A percentile compares a stretch with the other conserved stretches of the same genome.
These are phyloP conservation scores for Daldinia childiae DNA, from an alignment of 495 filamentous ascomycete species.

Conservation along the genomic window DNA sequence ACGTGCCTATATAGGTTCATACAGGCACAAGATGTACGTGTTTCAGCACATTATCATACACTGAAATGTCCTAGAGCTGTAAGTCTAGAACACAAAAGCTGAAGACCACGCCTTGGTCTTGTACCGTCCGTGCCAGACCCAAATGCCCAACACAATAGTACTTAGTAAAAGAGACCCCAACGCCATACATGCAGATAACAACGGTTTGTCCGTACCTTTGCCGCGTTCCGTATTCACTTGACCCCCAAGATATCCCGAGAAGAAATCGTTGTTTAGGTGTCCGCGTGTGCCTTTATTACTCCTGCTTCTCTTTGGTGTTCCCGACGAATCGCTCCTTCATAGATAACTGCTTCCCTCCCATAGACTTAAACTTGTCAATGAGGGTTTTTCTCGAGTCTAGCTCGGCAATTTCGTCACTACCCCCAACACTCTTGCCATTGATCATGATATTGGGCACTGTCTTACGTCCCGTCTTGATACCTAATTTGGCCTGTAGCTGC, in stretches of 20 bases:
- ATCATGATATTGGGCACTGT: slow-evolving; percentile 95
- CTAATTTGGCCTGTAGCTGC: slow-evolving; percentile 73
- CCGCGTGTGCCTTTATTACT: slow-evolving; percentile 13
- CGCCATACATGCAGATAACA: slow-evolving; percentile 38
- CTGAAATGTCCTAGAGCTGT: slow-evolving; percentile 15
- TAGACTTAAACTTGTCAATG: slow-evolving; percentile 71
- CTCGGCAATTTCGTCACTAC: slow-evolving; percentile 83
- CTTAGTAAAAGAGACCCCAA: slow-evolving; percentile 31
- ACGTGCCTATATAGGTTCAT: neutral
- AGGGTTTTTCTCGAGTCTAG: slow-evolving; percentile 76
- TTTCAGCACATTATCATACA: slow-evolving; percentile 26
- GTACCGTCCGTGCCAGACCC: slow-evolving; percentile 15
- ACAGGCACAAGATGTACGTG: slow-evolving; percentile 9
- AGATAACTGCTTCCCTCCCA: slow-evolving; percentile 75
- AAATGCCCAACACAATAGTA: slow-evolving; percentile 18
- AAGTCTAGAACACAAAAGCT: slow-evolving; percentile 16
- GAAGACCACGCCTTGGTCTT: slow-evolving; percentile 12
- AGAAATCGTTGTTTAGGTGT: slow-evolving; percentile 9
- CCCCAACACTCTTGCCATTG: slow-evolving; percentile 88
- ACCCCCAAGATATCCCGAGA: slow-evolving; percentile 8
- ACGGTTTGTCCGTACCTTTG: slow-evolving; percentile 27
- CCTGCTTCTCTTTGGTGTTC: slow-evolving; percentile 38
- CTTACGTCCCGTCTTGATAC: slow-evolving; percentile 74
- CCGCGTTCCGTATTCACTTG: slow-evolving; percentile 28
- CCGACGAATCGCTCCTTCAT: slow-evolving; percentile 55